Base-by-base conservation (phyloP, 1,284 basidiomycete species). In the Leccinum fallax region DNA sequence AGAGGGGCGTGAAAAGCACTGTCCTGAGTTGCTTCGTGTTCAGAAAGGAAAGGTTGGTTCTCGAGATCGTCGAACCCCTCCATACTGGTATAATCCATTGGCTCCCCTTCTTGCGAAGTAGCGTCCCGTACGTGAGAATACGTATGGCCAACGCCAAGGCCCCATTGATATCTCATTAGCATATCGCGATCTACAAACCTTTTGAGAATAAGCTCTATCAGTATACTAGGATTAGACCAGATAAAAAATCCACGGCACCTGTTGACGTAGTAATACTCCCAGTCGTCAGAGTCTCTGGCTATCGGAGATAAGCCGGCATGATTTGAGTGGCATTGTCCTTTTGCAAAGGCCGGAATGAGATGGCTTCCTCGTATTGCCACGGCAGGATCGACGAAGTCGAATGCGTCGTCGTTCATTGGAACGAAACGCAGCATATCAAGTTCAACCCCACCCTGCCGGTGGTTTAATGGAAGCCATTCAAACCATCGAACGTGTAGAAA, bases 371-470 rank as follows among this genome's bases (percentile, higher is more conserved):
- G 53, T 1, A 67, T 16, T 2, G 67, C 46, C 16, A 61, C 13
- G 2, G 36, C 30, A 11, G 65, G 66, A 48, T 68, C 62, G 13
- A 68, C 13, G 28, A 68, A 68, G 3, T 62, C 64, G n/a, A 67
- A 63, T 13, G 62, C 53, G 11, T 54, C n/a, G 19, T 13, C 19
- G 9, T 54, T 8, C 32, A 54, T 38, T 4, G 21, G 53, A 54
- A 32, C 13, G 34, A 54, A 54, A 32, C 15, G 30, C 34, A 54
- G 21, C n/a, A 36, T 54, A 15, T 54, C 34, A 38, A 54, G 53
- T 38, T 8, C 32, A 19, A 54, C n/a, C 53, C 30, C 32, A 38
- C 11, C 7, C 34, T 32, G 49, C 15, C 36, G 32, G 8, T 24
- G 24, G 21, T 51, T 24, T 16, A 9, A 11, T 36, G 16, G 21